phyloP scores from a whole-genome alignment of 2,329 filamentous ascomycete genomes.

The Fusarium succisae region DNA sequence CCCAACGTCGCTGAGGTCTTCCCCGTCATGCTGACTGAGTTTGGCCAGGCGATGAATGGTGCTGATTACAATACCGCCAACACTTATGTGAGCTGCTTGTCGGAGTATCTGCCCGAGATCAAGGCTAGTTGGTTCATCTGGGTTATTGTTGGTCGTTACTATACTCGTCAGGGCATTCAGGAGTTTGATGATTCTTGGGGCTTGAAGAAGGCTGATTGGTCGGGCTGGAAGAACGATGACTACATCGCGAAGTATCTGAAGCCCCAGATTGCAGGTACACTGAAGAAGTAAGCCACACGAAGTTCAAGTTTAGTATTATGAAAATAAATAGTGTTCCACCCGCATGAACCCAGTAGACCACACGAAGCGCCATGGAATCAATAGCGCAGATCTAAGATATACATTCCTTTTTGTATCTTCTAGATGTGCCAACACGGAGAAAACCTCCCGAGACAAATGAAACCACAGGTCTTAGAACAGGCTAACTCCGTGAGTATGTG shows the following conservation, averaged over 20 bases:
- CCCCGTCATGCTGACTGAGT: slow-evolving; percentile 60
- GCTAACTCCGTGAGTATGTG: too few relatives aligned
- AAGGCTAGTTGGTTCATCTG: slow-evolving; percentile 67
- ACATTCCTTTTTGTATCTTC: too few relatives aligned
- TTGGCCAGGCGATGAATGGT: slow-evolving; percentile 61
- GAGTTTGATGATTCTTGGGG: slow-evolving; percentile 68
- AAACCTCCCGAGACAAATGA: too few relatives aligned
- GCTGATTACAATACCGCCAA: slow-evolving; percentile 51
- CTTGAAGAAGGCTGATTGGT: slow-evolving; percentile 63
- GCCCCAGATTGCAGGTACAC: slow-evolving; percentile 7
- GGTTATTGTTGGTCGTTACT: slow-evolving; percentile 68
- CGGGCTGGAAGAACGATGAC: slow-evolving; percentile 56
- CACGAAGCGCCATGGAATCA: too few relatives aligned
- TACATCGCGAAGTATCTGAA: slow-evolving; percentile 49
- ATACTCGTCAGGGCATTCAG: slow-evolving; percentile 61
- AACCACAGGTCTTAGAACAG: too few relatives aligned
- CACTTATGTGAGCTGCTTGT: slow-evolving; percentile 63
- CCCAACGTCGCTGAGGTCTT: slow-evolving; percentile 49
- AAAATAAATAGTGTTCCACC: not conserved
- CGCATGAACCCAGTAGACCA: not conserved
- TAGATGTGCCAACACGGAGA: too few relatives aligned
- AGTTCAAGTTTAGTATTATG: accelerated
- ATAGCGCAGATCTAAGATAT: too few relatives aligned
- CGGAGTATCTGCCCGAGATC: slow-evolving; percentile 56
- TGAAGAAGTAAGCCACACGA: not conserved